phyloP scores from a whole-genome alignment of 768 basidiomycete genomes.

The Myochromella boudieri region DNA sequence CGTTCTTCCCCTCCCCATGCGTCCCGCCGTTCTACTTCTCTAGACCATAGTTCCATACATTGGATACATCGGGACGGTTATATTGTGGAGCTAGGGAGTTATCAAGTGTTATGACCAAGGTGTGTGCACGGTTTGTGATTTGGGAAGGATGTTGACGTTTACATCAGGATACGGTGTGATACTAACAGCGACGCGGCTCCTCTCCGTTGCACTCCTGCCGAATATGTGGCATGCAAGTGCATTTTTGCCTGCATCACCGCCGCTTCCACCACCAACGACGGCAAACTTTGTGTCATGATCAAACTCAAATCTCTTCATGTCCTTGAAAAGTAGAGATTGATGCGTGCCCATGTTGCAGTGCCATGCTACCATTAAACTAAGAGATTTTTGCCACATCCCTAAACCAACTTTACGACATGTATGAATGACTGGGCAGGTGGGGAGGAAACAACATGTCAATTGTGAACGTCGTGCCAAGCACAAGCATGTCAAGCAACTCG shows the following conservation, averaged over 20 bases:
- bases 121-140: constrained; percentile 26
- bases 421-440: constrained; percentile 83
- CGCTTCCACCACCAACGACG: constrained; percentile 23
- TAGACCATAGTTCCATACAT: constrained; percentile 65
- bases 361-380: constrained; percentile 88
- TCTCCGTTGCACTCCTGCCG: constrained; percentile 75
- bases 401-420: constrained; percentile 89
- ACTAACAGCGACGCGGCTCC: constrained; percentile 78
- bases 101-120: constrained; percentile 74
- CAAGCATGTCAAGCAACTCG: constrained; percentile 93
- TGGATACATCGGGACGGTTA: constrained; percentile 74
- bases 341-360: constrained; percentile 86
- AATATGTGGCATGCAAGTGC: constrained; percentile 57
- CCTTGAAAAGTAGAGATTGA: constrained; percentile 86
- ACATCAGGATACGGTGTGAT: constrained; percentile 67
- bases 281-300: constrained; percentile 86
- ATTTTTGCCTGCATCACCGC: constrained; percentile 18
- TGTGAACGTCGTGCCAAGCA: constrained; percentile 94
- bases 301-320: constrained; percentile 90
- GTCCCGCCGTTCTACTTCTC: constrained; percentile 56
- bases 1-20: constrained; percentile 57
- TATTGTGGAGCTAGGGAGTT: constrained; percentile 78
- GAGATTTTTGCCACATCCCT: constrained; percentile 84
- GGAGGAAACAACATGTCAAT: constrained; percentile 88
- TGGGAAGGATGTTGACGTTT: too few species aligned